Evolutionary conservation across 495 filamentous ascomycete species (phyloP).

Genomic region (Penicillium bovifimosum): DNA sequence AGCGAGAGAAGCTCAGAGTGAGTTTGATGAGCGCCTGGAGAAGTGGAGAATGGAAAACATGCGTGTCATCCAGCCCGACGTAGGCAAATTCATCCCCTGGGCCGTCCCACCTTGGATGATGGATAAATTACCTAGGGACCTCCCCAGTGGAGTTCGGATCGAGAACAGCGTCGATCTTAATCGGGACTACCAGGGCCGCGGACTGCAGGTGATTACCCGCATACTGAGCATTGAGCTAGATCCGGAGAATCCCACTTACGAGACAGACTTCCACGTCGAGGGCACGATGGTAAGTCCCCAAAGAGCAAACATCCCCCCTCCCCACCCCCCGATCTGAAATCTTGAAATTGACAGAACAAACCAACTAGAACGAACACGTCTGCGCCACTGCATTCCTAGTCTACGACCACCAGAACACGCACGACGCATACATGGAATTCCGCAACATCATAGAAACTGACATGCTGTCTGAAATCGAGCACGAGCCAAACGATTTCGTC

Average conservation of each 20-base stretch:
- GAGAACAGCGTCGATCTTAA: slow-evolving; percentile 26
- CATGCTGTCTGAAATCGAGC: slow-evolving; percentile 26
- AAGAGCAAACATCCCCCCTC: too few relatives aligned
- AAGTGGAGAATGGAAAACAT: slow-evolving; percentile 25
- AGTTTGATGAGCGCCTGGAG: slow-evolving; percentile 23
- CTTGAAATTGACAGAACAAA: background rate
- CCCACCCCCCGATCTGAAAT: too few relatives aligned
- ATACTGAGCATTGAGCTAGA: slow-evolving; percentile 31
- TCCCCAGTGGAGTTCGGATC: slow-evolving; percentile 21
- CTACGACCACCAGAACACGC: slow-evolving; percentile 25
- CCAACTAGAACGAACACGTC: slow-evolving; percentile 36
- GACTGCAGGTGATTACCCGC: slow-evolving; percentile 37
- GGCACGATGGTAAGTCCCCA: slow-evolving; percentile 27
- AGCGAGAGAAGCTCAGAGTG: slow-evolving; percentile 17
- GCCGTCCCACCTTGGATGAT: slow-evolving; percentile 26
- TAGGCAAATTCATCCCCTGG: slow-evolving; percentile 28
- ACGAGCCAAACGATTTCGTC: slow-evolving; percentile 22
- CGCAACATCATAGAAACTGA: slow-evolving; percentile 27
- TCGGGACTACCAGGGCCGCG: slow-evolving; percentile 34
- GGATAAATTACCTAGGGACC: slow-evolving; percentile 20
- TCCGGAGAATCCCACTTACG: slow-evolving; percentile 26
- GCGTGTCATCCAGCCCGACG: slow-evolving; percentile 27
- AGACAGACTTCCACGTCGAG: slow-evolving; percentile 38
- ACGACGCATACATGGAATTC: slow-evolving; percentile 17
- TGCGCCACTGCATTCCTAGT: slow-evolving; percentile 27